Evolutionary conservation across 1,284 basidiomycete genomes (phyloP), one percentile per base, ranked within the genome.

Genomic region (Pyrrhoderma lamaoense): DNA sequence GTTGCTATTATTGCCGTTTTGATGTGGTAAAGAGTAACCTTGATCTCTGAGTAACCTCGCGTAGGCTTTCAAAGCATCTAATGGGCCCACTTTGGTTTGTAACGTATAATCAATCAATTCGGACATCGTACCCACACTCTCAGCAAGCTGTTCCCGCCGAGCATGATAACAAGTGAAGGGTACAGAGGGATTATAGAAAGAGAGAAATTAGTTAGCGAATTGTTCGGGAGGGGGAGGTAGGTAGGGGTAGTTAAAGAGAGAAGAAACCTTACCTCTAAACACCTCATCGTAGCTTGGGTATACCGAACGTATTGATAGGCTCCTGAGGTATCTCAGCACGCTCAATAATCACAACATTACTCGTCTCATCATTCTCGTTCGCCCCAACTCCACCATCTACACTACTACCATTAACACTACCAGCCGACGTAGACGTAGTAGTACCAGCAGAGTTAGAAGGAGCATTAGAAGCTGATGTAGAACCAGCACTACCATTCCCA

Each of bases 221-320:
- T n/a, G n/a, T n/a, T n/a, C n/a, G 27, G 27, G 27, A 11, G 7
- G 27, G 11, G 27, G 27, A 11, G 27, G 27, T 11, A 11, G 7
- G 27, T 5, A 11, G 27, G 27, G 5, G 27, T 31, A 11, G 27
- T 31, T 5, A 31, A 31, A 31, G 11, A 31, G 11, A 31, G 11
- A 31, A 31, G 11, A 31, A 31, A 31, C 27, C 67, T 49, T 49
- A 87, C 83, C 75, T 89, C 86, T 27, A 89, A 68, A 72, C 86
- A 88, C 54, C 86, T 73, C 87, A 89, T 89, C 16, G 86, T 88
- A 2, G 85, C 85, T 62, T 89, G 86, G 86, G 86, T 49, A 89
- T 86, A 2, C 86, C 86, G 65, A 89, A 89, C 27, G 83, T 83
- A 60, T 89, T 89, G 49, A 89, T 83, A 3, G 87, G 87, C 61